Evolutionary conservation across 306 rosid species (phyloP).

Genomic region (Cercis canadensis): DNA sequence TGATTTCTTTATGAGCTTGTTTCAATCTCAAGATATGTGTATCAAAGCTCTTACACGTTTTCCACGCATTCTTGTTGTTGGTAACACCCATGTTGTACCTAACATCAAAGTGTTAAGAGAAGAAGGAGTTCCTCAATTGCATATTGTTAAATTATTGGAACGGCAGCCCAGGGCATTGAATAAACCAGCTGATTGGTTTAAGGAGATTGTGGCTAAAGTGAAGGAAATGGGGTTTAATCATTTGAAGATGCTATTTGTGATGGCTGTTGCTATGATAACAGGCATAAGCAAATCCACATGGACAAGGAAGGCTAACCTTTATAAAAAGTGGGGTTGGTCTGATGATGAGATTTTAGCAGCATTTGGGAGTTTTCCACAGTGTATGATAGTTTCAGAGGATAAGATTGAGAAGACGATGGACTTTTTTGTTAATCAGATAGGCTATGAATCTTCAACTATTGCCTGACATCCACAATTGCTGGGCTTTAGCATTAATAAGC

Average conservation of each 20-base stretch:
- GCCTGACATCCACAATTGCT: no score
- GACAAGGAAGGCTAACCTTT: constrained; percentile 19
- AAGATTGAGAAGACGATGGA: neutral
- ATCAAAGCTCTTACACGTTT: no score
- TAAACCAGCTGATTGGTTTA: neutral
- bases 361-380: constrained; percentile 35
- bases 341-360: constrained; percentile 31
- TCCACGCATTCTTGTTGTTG: no score
- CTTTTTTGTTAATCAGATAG: no score
- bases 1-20: no score
- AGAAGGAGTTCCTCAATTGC: neutral
- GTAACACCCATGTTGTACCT: no score
- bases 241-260: neutral
- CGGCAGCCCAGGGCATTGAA: constrained; percentile 30
- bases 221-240: constrained; percentile 36
- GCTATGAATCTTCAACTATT: no score
- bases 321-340: constrained; percentile 41
- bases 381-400: constrained; percentile 31
- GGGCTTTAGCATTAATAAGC: neutral
- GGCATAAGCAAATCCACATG: neutral
- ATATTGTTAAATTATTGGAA: neutral
- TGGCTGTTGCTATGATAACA: no score
- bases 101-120: no score
- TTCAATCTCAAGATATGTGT: no score
- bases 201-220: constrained; percentile 33